phyloP scores from a whole-genome alignment of 768 basidiomycete genomes.

The Gloeostereum incarnatum region DNA sequence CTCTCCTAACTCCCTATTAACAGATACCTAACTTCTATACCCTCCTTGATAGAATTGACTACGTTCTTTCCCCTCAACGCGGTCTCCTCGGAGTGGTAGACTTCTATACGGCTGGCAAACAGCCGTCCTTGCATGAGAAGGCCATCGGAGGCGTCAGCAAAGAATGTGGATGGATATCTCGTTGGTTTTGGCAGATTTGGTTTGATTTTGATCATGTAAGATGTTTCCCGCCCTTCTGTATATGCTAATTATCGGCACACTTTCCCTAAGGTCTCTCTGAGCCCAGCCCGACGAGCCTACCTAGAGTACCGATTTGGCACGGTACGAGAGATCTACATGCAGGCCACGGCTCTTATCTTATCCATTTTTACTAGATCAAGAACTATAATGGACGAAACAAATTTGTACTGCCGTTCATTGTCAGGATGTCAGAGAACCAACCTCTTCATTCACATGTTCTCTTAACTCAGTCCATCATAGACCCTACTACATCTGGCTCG shows the following conservation, averaged over 20 bases:
- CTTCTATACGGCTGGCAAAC: conserved; percentile 58
- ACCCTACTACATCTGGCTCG: conserved; percentile 72
- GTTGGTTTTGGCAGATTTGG: conserved; percentile 78
- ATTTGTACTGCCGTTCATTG: conserved; percentile 57
- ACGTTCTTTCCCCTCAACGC: conserved; percentile 46
- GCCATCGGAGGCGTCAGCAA: conserved; percentile 57
- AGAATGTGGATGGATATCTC: conserved; percentile 52
- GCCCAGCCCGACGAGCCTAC: conserved; percentile 56
- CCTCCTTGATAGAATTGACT: conserved; percentile 58
- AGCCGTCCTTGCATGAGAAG: conserved; percentile 45
- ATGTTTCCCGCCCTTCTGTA: conserved; percentile 13
- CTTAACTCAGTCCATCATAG: conserved; percentile 16
- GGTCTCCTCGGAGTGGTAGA: conserved; percentile 64
- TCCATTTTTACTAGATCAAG: conserved; percentile 31
- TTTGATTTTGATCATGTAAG: conserved; percentile 42
- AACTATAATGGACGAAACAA: conserved; percentile 66
- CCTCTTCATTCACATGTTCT: neutral
- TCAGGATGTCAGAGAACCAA: conserved; percentile 36
- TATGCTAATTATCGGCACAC: conserved; percentile 1
- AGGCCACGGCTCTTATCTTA: neutral
- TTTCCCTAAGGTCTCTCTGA: conserved; percentile 28
- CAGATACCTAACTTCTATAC: conserved; percentile 58
- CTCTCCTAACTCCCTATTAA: conserved; percentile 2
- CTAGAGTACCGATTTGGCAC: conserved; percentile 76
- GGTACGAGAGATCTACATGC: conserved; percentile 20